Conservation (phyloP, 495 filamentous ascomycete genomes). For the Eremomyces bilateralis region DNA sequence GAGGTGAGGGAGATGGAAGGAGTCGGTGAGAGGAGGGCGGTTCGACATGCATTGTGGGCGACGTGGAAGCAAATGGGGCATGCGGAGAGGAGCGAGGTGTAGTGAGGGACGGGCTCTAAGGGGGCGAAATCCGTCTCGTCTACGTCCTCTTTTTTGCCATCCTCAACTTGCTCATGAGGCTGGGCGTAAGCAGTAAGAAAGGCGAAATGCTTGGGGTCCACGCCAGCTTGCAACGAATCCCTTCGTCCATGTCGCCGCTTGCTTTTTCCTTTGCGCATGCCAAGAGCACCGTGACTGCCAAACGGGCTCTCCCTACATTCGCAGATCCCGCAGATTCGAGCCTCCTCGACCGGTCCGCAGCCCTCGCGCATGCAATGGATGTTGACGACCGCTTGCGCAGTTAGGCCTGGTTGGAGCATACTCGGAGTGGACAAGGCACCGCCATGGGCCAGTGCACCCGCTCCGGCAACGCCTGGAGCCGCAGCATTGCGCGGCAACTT, state of each 20-base stretch:
- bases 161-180: background rate
- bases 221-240: too few relatives aligned
- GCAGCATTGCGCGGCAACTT: slow-evolving; percentile 18
- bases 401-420: background rate
- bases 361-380: background rate
- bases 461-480: slow-evolving; percentile 4
- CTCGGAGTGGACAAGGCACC: too few relatives aligned
- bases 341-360: background rate
- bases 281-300: background rate
- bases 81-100: background rate
- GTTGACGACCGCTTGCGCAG: background rate
- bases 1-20: too few relatives aligned
- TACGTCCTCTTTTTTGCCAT: too few relatives aligned
- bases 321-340: too few relatives aligned
- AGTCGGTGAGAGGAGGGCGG: too few relatives aligned
- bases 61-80: background rate
- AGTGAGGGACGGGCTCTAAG: background rate
- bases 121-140: too few relatives aligned
- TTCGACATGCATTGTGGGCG: background rate
- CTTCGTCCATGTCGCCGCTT: too few relatives aligned
- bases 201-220: too few relatives aligned
- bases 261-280: background rate
- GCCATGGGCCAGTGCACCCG: background rate
- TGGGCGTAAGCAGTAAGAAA: too few relatives aligned
- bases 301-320: background rate